Conservation (phyloP, 352 stramenopile species). For the Globisporangium okanoganense region DNA sequence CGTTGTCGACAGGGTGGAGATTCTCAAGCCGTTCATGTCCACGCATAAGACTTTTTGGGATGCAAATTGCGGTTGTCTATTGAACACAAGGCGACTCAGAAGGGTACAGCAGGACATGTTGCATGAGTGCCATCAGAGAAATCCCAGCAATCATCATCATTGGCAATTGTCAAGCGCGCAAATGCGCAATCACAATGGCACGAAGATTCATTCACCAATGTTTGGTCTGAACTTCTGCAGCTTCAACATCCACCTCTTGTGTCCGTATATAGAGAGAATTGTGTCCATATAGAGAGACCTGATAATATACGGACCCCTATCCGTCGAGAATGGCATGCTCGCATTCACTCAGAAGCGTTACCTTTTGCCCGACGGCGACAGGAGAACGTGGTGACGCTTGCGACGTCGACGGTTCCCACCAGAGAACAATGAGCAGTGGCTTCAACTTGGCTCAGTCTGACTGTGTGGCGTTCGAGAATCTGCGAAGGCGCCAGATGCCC, state of each 20-base stretch:
- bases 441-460: constrained; percentile 3
- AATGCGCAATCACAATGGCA: not conserved
- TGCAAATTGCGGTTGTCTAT: not conserved
- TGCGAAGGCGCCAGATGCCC: not conserved
- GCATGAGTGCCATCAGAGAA: not conserved
- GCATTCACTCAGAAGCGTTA: constrained; percentile 1
- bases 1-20: not conserved
- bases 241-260: not conserved
- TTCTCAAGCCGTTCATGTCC: not conserved
- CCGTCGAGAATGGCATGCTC: not conserved
- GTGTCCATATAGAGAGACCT: no score
- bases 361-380: not conserved
- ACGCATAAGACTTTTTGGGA: not conserved
- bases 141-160: not conserved
- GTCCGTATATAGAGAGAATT: not conserved
- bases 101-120: no score
- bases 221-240: not conserved
- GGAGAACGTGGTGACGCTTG: constrained; percentile 1
- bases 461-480: constrained; percentile 4
- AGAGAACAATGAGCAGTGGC: not conserved
- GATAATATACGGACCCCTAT: not conserved
- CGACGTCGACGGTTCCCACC: not conserved
- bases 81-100: no score
- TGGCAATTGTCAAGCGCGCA: not conserved
- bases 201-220: constrained; percentile 3